Base-by-base conservation (phyloP, 2,329 filamentous ascomycete genomes). In the Didymella sp. region DNA sequence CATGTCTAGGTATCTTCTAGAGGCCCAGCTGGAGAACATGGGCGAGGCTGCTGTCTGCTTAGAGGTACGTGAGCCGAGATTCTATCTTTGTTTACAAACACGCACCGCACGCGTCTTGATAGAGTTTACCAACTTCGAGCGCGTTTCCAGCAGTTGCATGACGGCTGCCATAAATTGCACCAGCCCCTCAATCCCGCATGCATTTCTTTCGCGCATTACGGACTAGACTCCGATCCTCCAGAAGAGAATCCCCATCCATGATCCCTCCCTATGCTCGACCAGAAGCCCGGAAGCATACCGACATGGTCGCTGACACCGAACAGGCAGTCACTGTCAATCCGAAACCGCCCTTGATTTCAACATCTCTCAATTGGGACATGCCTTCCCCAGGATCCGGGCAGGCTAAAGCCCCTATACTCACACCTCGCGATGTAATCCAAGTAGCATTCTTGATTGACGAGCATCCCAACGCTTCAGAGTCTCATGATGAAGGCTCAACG, bases 21-120 rank as follows among this genome's bases (percentile, higher is more conserved):
- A 99, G 76, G 95, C 94, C 24, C 95, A 99, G 79, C 78, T 99
- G 56, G 95, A 99, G 80, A 99, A 98, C 76, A 90, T 93, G 71
- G 91, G 91, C 43, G 93, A 97, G 73, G 88, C 88, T 41, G 81
- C 87, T 4, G 89, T 98, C 63, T 86, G 90, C 70, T 82, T 99
- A 48, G 91, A 96, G 76, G 83, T 85, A 69, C 66, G 67, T 68
- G 33, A 33, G 48, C 4, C 19, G 35, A 49, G 44, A 22, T n/a
- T 27, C 30, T 17, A 49, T 15, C 22, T 45, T 45, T 58, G 27
- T 58, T 49, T 51, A 48, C 48, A 41, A 43, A 51, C 48, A 43
- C n/a, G 5, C 38, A 13, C 22, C 30, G 38, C 28, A 48, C 54
- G 43, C 48, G 24, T 51, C 37, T 25, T 31, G 43, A 30, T 12